phyloP scores from a whole-genome alignment of 257 asterid species.

The Solanum dulcamara region DNA sequence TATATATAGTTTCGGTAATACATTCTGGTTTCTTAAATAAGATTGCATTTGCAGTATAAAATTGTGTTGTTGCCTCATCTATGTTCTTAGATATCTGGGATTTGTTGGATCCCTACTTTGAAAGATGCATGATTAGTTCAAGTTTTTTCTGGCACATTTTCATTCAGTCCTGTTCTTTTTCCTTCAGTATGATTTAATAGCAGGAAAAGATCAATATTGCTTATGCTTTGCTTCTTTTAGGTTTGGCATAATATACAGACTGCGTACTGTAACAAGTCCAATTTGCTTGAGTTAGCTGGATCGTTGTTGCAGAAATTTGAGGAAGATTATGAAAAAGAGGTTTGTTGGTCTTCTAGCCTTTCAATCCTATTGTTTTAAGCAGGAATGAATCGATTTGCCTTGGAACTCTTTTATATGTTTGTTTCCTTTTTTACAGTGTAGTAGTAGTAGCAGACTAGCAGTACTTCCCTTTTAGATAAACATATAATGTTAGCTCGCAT shows the following conservation, averaged over 20 bases:
- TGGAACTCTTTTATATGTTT: not conserved
- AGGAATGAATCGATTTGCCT: not conserved
- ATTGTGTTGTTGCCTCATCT: not conserved
- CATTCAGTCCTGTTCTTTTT: not conserved
- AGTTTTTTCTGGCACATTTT: not conserved
- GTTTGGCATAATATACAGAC: constrained; percentile 68
- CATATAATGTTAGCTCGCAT: not conserved
- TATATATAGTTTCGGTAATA: not conserved
- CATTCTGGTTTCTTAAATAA: not conserved
- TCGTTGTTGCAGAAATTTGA: constrained; percentile 57
- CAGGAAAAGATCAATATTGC: not conserved
- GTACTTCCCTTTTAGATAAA: not conserved
- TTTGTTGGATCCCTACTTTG: not conserved
- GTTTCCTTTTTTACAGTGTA: not conserved
- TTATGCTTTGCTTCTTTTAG: constrained; percentile 24
- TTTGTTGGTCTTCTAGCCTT: constrained; percentile 12
- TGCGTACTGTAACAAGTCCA: constrained; percentile 61
- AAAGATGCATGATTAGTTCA: not conserved
- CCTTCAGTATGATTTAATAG: not conserved
- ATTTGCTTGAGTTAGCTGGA: constrained; percentile 55
- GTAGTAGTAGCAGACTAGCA: not conserved
- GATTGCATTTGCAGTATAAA: not conserved
- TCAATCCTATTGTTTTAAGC: not conserved
- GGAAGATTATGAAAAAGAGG: constrained; percentile 71
- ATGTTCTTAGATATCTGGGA: not conserved